These are phyloP conservation scores for Cytospora piceae DNA, from an alignment of 2,329 filamentous ascomycete genomes.

Conservation along the genomic window DNA sequence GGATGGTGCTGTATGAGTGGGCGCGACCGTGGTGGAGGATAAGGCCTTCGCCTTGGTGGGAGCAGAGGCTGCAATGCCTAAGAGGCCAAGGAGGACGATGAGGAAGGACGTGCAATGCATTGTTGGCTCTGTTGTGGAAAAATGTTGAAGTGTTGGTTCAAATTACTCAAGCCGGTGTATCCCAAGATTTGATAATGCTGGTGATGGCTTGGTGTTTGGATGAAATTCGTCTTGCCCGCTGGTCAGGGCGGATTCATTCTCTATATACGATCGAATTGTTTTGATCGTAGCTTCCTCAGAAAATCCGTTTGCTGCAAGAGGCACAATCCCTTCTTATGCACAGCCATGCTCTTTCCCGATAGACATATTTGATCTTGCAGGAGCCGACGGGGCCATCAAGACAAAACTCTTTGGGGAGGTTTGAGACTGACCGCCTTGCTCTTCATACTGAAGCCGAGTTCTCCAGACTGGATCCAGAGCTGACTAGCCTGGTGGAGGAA, in stretches of 20 bases:
- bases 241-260: not conserved
- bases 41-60: conserved; percentile 10
- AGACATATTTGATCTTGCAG: conserved; percentile 4
- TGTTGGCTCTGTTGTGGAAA: not conserved
- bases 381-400: not conserved
- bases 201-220: not conserved
- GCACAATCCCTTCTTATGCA: not conserved
- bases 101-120: conserved; percentile 21
- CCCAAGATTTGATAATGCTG: not conserved
- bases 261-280: conserved; percentile 13
- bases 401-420: conserved; percentile 10
- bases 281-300: conserved; percentile 16
- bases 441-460: not conserved
- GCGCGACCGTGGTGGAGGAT: conserved; percentile 10
- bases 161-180: not conserved
- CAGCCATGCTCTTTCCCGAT: conserved; percentile 17
- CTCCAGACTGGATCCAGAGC: not conserved
- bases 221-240: not conserved
- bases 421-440: conserved; percentile 14
- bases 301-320: not conserved
- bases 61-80: conserved; percentile 13
- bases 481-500: not conserved
- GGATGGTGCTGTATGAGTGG: conserved; percentile 25
- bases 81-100: conserved; percentile 13
- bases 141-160: not conserved